Evolutionary conservation across 139 green algal genomes (phyloP), one percentile per base, ranked within the genome.

Genomic region (Picochlorum sp.): DNA sequence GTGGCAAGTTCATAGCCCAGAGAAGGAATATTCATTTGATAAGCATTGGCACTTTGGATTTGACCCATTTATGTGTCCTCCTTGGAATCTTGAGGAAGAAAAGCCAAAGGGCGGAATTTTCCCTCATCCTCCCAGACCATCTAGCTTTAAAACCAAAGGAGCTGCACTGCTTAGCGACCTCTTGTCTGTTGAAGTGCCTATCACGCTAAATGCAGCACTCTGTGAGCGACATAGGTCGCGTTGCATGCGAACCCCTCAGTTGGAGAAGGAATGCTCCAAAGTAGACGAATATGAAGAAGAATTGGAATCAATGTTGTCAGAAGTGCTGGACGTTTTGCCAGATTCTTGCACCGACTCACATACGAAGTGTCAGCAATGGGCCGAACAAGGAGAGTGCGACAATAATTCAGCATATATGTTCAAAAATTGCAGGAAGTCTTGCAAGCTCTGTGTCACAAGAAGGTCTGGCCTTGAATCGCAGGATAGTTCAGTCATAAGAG

Each of bases 31-130:
- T 28, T 37, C 47, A 1, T 90, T 85, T 57, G 86, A 95, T 80
- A 95, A 95, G 78, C 87, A 94, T 75, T 88, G 79, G 81, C 72
- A 86, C 45, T 83, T 77, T 59, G 57, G 78, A 45, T 87, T 90
- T 54, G 75, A 91, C 45, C 69, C 86, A 7, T 74, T 80, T 13
- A 52, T 64, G 30, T 92, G 86, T 66, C 79, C 83, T 41, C 77
- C 79, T 11, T 89, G 82, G 82, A 45, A 88, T 47, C 54, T 88
- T 37, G 8, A 52, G 18, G 10, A 50, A 49, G 11, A 18, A 49
- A n/a, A 49, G 15, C 49, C 49, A 60, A 51, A 50, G 24, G 68
- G 63, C 14, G 79, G 80, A 26, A 59, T 92, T 15, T 90, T 91
- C 60, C 63, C 71, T 4, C 56, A 68, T 7, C 80, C 84, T 15